Evolutionary conservation across 805 yeast species (phyloP).

Genomic region (Maudiozyma pseudohumilis): DNA sequence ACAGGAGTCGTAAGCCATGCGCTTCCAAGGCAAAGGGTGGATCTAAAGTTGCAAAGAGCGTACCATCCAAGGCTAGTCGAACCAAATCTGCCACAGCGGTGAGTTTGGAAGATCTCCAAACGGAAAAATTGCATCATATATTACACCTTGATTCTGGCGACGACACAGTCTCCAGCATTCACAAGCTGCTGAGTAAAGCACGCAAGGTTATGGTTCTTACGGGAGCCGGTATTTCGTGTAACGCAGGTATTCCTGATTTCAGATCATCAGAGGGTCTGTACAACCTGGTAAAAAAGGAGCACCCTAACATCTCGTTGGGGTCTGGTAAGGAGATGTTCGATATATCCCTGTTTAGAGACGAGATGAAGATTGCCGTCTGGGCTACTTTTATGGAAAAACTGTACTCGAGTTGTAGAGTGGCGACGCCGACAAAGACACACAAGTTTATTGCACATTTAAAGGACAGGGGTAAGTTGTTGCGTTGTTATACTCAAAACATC

Average conservation of each 20-base stretch:
- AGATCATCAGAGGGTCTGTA: constrained; percentile 79
- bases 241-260: constrained; percentile 96
- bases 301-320: constrained; percentile 47
- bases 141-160: constrained; percentile 8
- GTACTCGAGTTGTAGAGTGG: constrained; percentile 50
- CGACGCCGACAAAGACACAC: constrained; percentile 80
- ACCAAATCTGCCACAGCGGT: background rate
- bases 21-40: background rate
- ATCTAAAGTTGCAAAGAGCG: background rate
- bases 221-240: constrained; percentile 95
- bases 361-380: constrained; percentile 57
- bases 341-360: constrained; percentile 65
- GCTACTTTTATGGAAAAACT: constrained; percentile 83
- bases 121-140: constrained; percentile 13
- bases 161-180: constrained; percentile 18
- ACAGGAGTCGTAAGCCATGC: constrained; percentile 4
- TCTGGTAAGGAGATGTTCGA: constrained; percentile 91
- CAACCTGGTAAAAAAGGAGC: constrained; percentile 53
- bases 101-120: constrained; percentile 4
- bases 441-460: constrained; percentile 52
- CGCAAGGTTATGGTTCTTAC: constrained; percentile 59
- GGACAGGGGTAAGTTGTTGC: constrained; percentile 53
- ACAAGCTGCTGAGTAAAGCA: constrained; percentile 21
- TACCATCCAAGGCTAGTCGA: constrained; percentile 1
- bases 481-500: constrained; percentile 92